Percentiles rank a stretch among this genome's conserved stretches.
These are phyloP conservation scores for Exophiala calicioides DNA, from an alignment of 2,329 filamentous ascomycete species.

Conservation along the genomic window DNA sequence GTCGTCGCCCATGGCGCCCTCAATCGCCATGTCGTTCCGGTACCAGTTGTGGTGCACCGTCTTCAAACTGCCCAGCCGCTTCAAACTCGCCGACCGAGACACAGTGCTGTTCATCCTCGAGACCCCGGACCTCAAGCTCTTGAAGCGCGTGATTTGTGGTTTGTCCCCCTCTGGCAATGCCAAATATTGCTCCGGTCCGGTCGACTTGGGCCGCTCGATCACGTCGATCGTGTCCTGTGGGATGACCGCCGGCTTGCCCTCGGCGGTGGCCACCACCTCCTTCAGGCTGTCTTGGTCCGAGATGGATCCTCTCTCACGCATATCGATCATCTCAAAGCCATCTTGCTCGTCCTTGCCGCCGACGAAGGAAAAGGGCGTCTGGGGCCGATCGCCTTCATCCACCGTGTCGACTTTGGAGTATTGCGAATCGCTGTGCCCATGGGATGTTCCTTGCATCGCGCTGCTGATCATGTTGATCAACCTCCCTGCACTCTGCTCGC, in stretches of 20 bases:
- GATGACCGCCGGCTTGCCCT: slow-evolving; percentile 9
- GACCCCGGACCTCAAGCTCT: slow-evolving; percentile 30
- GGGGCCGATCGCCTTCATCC: slow-evolving; percentile 67
- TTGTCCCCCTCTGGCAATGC: slow-evolving; percentile 16
- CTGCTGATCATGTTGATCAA: slow-evolving; percentile 30
- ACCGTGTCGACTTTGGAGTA: slow-evolving; percentile 20
- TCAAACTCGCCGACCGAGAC: slow-evolving; percentile 88
- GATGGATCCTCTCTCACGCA: slow-evolving; percentile 12
- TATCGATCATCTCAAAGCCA: slow-evolving; percentile 29
- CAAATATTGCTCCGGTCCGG: slow-evolving; percentile 16
- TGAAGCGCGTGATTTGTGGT: slow-evolving; percentile 31
- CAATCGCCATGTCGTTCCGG: slow-evolving; percentile 28
- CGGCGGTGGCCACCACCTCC: slow-evolving; percentile 3
- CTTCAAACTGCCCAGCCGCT: slow-evolving; percentile 69
- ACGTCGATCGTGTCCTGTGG: slow-evolving; percentile 23
- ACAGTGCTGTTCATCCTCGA: slow-evolving; percentile 49
- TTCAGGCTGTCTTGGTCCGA: slow-evolving; percentile 21
- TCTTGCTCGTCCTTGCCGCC: slow-evolving; percentile 48
- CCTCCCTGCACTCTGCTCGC: slow-evolving; percentile 23
- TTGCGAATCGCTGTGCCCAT: slow-evolving; percentile 17
- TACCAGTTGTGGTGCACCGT: slow-evolving; percentile 30
- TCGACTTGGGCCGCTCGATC: slow-evolving; percentile 16
- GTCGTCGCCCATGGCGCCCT: slow-evolving; percentile 24
- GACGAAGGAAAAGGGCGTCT: slow-evolving; percentile 68
- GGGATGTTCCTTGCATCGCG: slow-evolving; percentile 20